Base-by-base conservation (phyloP, 1,284 basidiomycete species). In the Sporisorium scitamineum region DNA sequence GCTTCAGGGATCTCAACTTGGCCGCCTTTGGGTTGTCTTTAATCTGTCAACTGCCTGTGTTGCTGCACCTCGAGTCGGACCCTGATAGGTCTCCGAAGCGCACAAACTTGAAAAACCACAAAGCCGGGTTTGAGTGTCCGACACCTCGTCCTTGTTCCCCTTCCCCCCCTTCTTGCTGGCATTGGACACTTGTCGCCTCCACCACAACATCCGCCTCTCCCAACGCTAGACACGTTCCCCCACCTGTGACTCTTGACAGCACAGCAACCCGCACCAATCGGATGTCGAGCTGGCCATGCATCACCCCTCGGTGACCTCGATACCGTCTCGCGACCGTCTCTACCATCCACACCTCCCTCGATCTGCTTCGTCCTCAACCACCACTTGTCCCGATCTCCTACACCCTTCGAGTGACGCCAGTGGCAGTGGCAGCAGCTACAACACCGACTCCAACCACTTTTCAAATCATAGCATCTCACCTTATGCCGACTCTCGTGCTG, bases 71-170 rank as follows among this genome's bases (percentile, higher is more conserved):
- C 50, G 54, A 16, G 51, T 70, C 68, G 68, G 61, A 70, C 61
- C 68, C 68, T 70, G 48, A 65, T 61, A 54, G 11, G 10, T 56
- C 61, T 32, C 68, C 68, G 68, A 70, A 61, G 54, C 50, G 56
- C 42, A 41, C 13, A 56, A 61, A 60, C 39, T 50, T 48, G 5
- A n/a, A 24, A 32, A 54, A 20, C 26, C 20, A 24, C 32, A 62
- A 50, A 31, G 18, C 41, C 27, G 10, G n/a, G 2, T 39, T 54
- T n/a, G 27, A 50, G 39, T 20, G n/a, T 34, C 54, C n/a, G 18
- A 32, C 26, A 22, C 34, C 14, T n/a, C 27, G 39, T 53, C 20
- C 22, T 26, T 58, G 2, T 48, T 18, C n/a, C 18, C 6, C 42
- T 16, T 13, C 16, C 37, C 37, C 16, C 27, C n/a, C n/a, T n/a